A percentile compares a stretch with the other conserved stretches of the same genome.
Conservation (phyloP, 768 basidiomycete species). For the Suillus subalutaceus region DNA sequence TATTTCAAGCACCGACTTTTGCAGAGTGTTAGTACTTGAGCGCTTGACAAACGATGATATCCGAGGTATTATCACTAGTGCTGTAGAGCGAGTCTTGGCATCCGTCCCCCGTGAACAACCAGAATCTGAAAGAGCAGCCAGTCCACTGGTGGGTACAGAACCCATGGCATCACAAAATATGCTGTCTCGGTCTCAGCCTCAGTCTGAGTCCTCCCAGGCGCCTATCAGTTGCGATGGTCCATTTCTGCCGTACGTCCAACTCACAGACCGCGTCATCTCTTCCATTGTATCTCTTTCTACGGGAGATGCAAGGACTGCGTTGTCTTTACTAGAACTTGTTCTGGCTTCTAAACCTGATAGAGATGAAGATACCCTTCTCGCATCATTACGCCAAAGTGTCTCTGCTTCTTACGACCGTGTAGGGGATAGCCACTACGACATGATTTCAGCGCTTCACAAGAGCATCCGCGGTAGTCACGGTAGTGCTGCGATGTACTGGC, state of each 20-base stretch:
- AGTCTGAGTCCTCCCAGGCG: slow-evolving; percentile 21
- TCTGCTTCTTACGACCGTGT: slow-evolving; percentile 72
- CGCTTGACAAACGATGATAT: slow-evolving; percentile 69
- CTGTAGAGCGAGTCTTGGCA: slow-evolving; percentile 41
- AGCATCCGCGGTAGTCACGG: slow-evolving; percentile 77
- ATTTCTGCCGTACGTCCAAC: slow-evolving; percentile 36
- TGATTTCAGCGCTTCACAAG: slow-evolving; percentile 87
- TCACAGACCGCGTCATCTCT: slow-evolving; percentile 50
- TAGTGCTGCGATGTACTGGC: slow-evolving; percentile 84
- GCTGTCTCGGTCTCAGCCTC: slow-evolving; percentile 14
- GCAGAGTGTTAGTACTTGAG: slow-evolving; percentile 74
- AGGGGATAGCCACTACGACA: slow-evolving; percentile 78
- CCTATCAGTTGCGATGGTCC: slow-evolving; percentile 19
- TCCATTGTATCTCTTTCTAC: slow-evolving; percentile 56
- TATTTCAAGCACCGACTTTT: slow-evolving; percentile 24
- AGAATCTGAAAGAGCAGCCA: slow-evolving; percentile 1
- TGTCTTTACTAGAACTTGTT: slow-evolving; percentile 76
- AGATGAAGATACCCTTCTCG: slow-evolving; percentile 53
- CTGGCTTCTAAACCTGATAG: slow-evolving; percentile 45
- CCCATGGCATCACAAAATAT: slow-evolving; percentile 21
- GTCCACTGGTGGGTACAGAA: slow-evolving; percentile 11
- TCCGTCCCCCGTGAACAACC: slow-evolving; percentile 1
- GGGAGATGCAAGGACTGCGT: slow-evolving; percentile 78
- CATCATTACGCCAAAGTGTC: slow-evolving; percentile 61
- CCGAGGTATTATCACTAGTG: slow-evolving; percentile 56